Evolutionary conservation across 1,284 basidiomycete genomes (phyloP).

Genomic region (Inonotus obliquus): DNA sequence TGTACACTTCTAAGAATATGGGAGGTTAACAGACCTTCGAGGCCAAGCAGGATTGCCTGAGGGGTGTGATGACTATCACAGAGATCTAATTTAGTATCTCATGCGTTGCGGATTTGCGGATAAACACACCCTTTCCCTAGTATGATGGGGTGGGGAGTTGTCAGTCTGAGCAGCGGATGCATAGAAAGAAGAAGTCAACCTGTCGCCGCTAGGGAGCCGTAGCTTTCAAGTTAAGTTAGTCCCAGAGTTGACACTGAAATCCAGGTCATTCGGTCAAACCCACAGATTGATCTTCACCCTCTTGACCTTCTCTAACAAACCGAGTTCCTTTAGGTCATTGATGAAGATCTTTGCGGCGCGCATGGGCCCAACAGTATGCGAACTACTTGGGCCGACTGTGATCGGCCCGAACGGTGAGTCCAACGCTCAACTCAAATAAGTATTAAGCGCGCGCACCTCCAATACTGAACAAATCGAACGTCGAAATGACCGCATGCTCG

Average conservation of each 20-base stretch:
- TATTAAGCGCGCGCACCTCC: conserved; percentile 53
- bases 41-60: conserved; percentile 85
- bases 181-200: conserved; percentile 37
- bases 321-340: conserved; percentile 65
- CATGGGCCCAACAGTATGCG: conserved; percentile 89
- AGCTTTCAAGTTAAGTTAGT: conserved; percentile 38
- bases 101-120: background rate
- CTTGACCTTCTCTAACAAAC: conserved; percentile 70
- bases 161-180: background rate
- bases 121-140: conserved; percentile 71
- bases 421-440: conserved; percentile 27
- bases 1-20: conserved; percentile 1
- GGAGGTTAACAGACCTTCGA: conserved; percentile 56
- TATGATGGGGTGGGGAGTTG: conserved; percentile 17
- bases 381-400: conserved; percentile 52
- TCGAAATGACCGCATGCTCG: conserved; percentile 92
- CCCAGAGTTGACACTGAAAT: background rate
- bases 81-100: background rate
- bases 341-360: conserved; percentile 87
- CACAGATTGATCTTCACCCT: conserved; percentile 84
- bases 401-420: conserved; percentile 19
- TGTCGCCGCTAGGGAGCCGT: conserved; percentile 75
- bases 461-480: conserved; percentile 92
- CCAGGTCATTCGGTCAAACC: conserved; percentile 24
- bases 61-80: conserved; percentile 83